Base-by-base conservation (phyloP, 768 basidiomycete genomes). In the Hemileccinum impolitum region DNA sequence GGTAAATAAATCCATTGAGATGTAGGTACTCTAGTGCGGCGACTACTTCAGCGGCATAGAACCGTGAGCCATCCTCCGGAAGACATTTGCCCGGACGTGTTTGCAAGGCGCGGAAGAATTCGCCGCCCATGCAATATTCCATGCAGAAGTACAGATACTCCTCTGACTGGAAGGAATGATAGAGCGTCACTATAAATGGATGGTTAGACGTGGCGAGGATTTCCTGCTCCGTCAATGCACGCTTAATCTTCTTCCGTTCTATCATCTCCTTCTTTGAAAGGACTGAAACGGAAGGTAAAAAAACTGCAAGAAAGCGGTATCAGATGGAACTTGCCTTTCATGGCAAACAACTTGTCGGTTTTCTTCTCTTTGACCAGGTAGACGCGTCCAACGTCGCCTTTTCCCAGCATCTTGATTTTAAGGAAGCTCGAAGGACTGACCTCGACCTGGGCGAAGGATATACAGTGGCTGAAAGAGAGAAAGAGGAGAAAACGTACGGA, bases 211-310 rank as follows among this genome's bases (percentile, higher is more conserved):
- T 95, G 9, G 95, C 95, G 37, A 99, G 80, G 58, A 99, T 99
- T 70, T 98, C 96, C 74, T 97, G 96, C 71, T 99, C 96, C 4
- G 96, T 97, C 62, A 99, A 68, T 9, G 95, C 96, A 53, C 96
- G 84, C 70, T 99, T 99, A 75, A 99, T 95, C 78, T 99, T 99
- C 75, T 95, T 96, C 61, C 96, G 84, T 73, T 95, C 93, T 69
- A 99, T 94, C 95, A 99, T 98, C 76, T 99, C 96, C 76, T 89
- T 91, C 76, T 98, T 98, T 43, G 94, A 96, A 39, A 99, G 76
- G 19, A 99, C 96, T 95, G 69, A 63, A 65, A 70, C 64, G 66
- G 71, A 3, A 50, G 30, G 49, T 56, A 23, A 58, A 51, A 43
- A 34, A 46, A 43, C 11, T 42, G 43, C n/a, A 36, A 23, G 7